A percentile compares a stretch with the other conserved stretches of the same genome.
These are phyloP conservation scores for Fraxinus quadrangulata DNA, from an alignment of 257 asterid genomes.

Conservation along the genomic window DNA sequence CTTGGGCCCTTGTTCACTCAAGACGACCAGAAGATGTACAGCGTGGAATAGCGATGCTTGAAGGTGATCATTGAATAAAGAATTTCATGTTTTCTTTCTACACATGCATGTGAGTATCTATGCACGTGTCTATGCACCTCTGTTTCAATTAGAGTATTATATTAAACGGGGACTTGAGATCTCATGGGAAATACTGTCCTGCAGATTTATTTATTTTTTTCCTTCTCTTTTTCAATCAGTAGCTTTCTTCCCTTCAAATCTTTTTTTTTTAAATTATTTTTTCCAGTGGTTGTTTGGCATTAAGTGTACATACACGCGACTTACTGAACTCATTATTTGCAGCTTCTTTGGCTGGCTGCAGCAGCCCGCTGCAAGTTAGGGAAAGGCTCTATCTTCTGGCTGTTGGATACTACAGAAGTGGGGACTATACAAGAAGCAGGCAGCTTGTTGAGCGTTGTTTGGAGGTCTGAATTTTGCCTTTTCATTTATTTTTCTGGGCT, in stretches of 20 bases:
- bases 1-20: conserved; percentile 98
- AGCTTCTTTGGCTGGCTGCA: conserved; percentile 63
- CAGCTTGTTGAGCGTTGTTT: conserved; percentile 75
- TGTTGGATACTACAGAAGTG: conserved; percentile 81
- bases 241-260: too few relatives aligned
- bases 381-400: conserved; percentile 82
- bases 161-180: neutral
- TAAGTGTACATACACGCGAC: conserved; percentile 17
- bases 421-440: conserved; percentile 77
- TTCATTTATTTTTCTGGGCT: neutral
- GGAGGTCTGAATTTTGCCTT: conserved; percentile 49
- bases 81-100: conserved; percentile 3
- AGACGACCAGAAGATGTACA: conserved; percentile 74
- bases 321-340: conserved; percentile 38
- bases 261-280: too few relatives aligned
- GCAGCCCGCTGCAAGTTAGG: conserved; percentile 53
- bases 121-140: neutral
- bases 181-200: neutral
- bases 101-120: neutral
- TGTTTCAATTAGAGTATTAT: neutral
- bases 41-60: conserved; percentile 97
- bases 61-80: conserved; percentile 45
- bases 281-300: neutral
- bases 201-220: neutral
- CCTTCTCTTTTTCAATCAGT: neutral